Evolutionary conservation across 129 eudicot genomes (phyloP), one percentile per base, ranked within the genome.

Genomic region (Chrysanthemum seticuspe): DNA sequence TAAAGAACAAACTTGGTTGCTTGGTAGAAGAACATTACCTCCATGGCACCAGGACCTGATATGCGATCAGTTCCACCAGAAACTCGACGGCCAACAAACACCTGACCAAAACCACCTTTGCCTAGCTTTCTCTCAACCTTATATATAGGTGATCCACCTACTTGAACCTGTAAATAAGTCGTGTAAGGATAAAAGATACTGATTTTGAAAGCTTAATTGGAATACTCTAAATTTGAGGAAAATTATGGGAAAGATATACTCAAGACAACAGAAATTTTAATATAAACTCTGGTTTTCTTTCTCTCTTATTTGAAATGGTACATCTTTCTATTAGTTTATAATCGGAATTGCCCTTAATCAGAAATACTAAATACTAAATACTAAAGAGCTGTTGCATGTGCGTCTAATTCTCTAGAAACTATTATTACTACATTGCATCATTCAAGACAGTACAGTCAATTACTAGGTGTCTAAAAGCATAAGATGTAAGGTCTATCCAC

Each of bases 111-210:
- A 27, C 96, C 96, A 61, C 98, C 98, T 68, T 92, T 92, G 13
- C 98, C 95, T 23, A 92, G 76, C 83, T 92, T 92, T 65, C 75
- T 83, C 74, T 86, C 98, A 65, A 92, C 76, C 67, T 71, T 83
- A 78, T 89, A 92, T 7, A 70, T 44, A 0, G 98, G 98, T 12
- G 98, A 92, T 65, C 83, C 81, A 18, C 89, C 91, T 40, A 92
- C 95, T 71, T 83, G 86, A 65, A 92, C 95, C 95, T 92, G 86
- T 84, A 75, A 73, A 51, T 25, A 63, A 67, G 14, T 48, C 66
- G 62, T 79, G 11, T 29, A 66, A 65, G 52, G 44, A 23, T 51
- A 62, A 61, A 61, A 23, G 36, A 13, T 47, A 23, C 65, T 36
- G 65, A 16, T 7, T 71, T 36, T 40, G 54, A 56, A 36, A 63